Evolutionary conservation across 2,329 filamentous ascomycete species (phyloP), one percentile per base, ranked within the genome.

Genomic region (Aureobasidium musti): DNA sequence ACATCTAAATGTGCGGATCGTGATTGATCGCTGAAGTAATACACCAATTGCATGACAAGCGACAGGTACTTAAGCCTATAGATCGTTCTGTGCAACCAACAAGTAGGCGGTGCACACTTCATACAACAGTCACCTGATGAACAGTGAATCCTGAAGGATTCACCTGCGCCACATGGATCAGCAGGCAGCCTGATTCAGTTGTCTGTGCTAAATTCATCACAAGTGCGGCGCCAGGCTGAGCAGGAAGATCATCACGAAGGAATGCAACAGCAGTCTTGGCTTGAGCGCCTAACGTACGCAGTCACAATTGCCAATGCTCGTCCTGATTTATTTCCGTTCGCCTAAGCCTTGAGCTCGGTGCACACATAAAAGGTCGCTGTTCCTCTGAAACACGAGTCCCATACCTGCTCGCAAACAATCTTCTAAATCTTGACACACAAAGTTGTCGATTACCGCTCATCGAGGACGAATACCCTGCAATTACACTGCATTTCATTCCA

Each of bases 181-280:
- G 30, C 30, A 54, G 30, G 10, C 19, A 54, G 50, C 50, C 49
- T 52, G 49, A 10, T 35, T n/a, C 8, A 33, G 28, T 33, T 33
- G 49, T 14, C 45, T 52, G 26, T 33, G 21, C 19, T 33, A 33
- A 35, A n/a, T 21, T 19, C 28, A 52, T 52, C 28, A 54, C 10
- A 23, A 37, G 17, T 54, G 5, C 19, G 3, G 30, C 4, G 33
- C 50, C 30, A 54, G 30, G 50, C 28, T 54, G 30, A 54, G 30
- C 30, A 54, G 50, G 11, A 53, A 13, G 50, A 53, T 53, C 19
- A 35, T 33, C 50, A 17, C 30, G 50, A 54, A 54, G 50, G 50
- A 54, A 54, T 37, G 30, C 14, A 50, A 30, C 26, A 28, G 47
- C 17, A 13, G 35, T 39, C 50, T 54, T 54, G 50, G 50, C 50